phyloP scores from a whole-genome alignment of 2,329 filamentous ascomycete genomes.

The Stachybotrys elegans region DNA sequence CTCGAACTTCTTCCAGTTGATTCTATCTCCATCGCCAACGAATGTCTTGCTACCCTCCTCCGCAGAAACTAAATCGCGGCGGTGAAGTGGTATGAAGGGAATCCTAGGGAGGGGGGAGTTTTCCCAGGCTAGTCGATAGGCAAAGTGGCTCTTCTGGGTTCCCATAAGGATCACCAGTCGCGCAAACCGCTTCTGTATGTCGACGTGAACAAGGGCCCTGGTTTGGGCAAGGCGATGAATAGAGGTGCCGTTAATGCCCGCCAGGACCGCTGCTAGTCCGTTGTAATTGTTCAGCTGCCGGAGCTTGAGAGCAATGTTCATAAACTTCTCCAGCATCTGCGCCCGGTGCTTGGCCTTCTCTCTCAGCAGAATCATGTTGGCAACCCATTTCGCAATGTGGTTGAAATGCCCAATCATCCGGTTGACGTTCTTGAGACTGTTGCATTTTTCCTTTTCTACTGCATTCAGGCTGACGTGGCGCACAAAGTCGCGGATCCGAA shows the following conservation, averaged over 20 bases:
- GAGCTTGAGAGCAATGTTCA: conserved; percentile 80
- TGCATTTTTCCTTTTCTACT: conserved; percentile 68
- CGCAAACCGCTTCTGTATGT: conserved; percentile 78
- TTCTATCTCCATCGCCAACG: conserved; percentile 66
- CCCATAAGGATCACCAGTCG: conserved; percentile 89
- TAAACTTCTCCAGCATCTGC: conserved; percentile 89
- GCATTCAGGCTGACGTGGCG: conserved; percentile 77
- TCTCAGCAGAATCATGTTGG: conserved; percentile 78
- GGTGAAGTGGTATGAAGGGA: conserved; percentile 86
- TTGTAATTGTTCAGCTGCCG: conserved; percentile 97
- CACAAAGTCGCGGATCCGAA: conserved; percentile 86
- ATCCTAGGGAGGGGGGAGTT: conserved; percentile 88
- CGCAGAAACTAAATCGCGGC: conserved; percentile 83
- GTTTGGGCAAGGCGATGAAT: conserved; percentile 82
- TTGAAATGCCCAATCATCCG: conserved; percentile 94
- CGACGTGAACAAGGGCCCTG: conserved; percentile 64
- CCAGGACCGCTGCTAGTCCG: conserved; percentile 85
- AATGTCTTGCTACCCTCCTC: conserved; percentile 92
- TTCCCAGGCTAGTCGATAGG: conserved; percentile 96
- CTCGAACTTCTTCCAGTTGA: conserved; percentile 99
- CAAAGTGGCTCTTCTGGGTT: conserved; percentile 85
- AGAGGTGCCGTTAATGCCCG: conserved; percentile 83
- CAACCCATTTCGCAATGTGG: conserved; percentile 76
- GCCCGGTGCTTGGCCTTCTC: conserved; percentile 96
- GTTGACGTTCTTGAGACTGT: conserved; percentile 78